Evolutionary conservation across 768 basidiomycete species (phyloP).

Genomic region (Cystofilobasidium macerans): DNA sequence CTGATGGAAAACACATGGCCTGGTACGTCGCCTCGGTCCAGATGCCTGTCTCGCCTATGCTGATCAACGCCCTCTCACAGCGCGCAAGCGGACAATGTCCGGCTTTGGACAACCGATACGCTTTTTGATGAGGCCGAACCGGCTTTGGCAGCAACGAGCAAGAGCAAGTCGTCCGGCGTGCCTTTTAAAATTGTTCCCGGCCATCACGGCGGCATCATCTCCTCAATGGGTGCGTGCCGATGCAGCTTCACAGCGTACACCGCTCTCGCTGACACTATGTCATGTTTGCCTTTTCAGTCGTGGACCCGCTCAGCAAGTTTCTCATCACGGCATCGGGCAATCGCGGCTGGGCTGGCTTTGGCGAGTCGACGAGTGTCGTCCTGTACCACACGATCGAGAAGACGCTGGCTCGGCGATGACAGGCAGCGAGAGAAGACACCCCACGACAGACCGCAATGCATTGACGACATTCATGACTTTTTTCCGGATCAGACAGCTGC

Average conservation of each 20-base stretch:
- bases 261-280: neutral
- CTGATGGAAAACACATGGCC: slow-evolving; percentile 81
- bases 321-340: slow-evolving; percentile 86
- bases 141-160: slow-evolving; percentile 39
- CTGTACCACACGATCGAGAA: slow-evolving; percentile 80
- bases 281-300: slow-evolving; percentile 46
- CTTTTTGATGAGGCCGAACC: slow-evolving; percentile 58
- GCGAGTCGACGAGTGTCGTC: slow-evolving; percentile 58
- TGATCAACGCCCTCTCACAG: no score
- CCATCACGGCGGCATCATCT: slow-evolving; percentile 87
- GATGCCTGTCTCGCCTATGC: no score
- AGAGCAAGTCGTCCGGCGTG: slow-evolving; percentile 47
- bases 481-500: no score
- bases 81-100: slow-evolving; percentile 83
- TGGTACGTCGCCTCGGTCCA: slow-evolving; percentile 48
- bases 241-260: neutral
- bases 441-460: no score
- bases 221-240: slow-evolving; percentile 68
- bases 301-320: slow-evolving; percentile 73
- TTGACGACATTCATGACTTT: no score
- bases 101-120: slow-evolving; percentile 83
- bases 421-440: no score
- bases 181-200: slow-evolving; percentile 93
- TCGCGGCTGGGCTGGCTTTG: slow-evolving; percentile 86
- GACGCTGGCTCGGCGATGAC: neutral